Base-by-base conservation (phyloP, 768 basidiomycete genomes). In the Epithele typhae region DNA sequence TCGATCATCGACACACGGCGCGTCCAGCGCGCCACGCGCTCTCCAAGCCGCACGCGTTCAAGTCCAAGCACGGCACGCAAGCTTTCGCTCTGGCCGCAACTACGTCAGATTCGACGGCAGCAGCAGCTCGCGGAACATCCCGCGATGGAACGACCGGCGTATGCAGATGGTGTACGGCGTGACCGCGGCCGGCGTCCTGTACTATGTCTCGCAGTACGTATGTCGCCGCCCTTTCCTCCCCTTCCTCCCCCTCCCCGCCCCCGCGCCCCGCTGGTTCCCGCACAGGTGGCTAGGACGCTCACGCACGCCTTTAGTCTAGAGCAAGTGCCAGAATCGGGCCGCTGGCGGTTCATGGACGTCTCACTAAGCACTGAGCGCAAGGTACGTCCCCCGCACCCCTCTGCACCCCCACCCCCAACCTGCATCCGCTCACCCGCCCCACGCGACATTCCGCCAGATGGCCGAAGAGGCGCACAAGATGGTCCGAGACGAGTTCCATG, bases 281-380 rank as follows among this genome's bases (percentile, higher is more conserved):
- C 21, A 12, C 4, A 19, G 10, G 22, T 18, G 5, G 14, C 4
- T 11, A 14, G 19, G 27, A 7, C 8, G 8, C 7, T 30, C 27
- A 7, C 15, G 35, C 8, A 36, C 18, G 35, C 35, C 15, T 17
- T 39, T 52, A 93, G 91, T 58, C 71, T 94, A 22, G 93, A 97
- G 61, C 75, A 78, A 59, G 87, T 92, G 0, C 82, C 87, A 2
- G 85, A 93, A 60, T 94, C 91, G 0, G 91, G 92, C 0, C 69
- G 94, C 46, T 85, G 84, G 78, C 68, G 94, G 18, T 96, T 94
- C 62, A 95, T 97, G 79, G 85, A 88, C 59, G 74, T 84, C 3
- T 75, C 75, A 34, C 74, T 74, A 0, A 69, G 71, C 42, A 66
- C 64, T 22, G 89, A 93, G 66, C 69, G 75, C 7, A 60, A 68